Evolutionary conservation across 1,284 basidiomycete genomes (phyloP).

Genomic region (Cystobasidium pallidum): DNA sequence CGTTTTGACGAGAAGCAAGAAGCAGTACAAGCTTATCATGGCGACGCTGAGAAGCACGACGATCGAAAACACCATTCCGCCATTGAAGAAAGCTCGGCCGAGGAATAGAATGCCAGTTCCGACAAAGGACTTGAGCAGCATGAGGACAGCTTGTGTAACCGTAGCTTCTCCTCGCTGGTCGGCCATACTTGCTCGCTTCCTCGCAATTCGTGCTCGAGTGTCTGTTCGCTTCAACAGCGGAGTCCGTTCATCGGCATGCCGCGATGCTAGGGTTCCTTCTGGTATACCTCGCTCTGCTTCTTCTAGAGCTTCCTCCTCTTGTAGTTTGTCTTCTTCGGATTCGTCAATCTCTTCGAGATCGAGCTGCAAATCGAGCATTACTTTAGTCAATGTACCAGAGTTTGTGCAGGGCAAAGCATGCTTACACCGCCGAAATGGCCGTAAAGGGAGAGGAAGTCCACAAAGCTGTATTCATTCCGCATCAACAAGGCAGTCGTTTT

Average conservation of each 20-base stretch:
- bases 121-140: slow-evolving; percentile 93
- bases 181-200: slow-evolving; percentile 57
- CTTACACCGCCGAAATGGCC: slow-evolving; percentile 79
- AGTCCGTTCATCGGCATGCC: slow-evolving; percentile 58
- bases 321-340: slow-evolving; percentile 67
- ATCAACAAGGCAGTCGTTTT: neutral
- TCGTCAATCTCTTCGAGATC: slow-evolving; percentile 88
- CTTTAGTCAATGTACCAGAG: neutral
- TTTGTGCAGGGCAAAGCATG: neutral
- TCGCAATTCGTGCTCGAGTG: slow-evolving; percentile 39
- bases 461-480: slow-evolving; percentile 66
- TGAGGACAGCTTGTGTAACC: slow-evolving; percentile 82
- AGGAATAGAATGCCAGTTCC: slow-evolving; percentile 96
- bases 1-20: slow-evolving; percentile 85
- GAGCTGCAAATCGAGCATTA: slow-evolving; percentile 63
- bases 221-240: slow-evolving; percentile 52
- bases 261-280: slow-evolving; percentile 51
- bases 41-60: slow-evolving; percentile 80
- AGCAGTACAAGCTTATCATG: slow-evolving; percentile 86
- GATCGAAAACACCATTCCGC: slow-evolving; percentile 87
- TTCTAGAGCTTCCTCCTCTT: slow-evolving; percentile 59
- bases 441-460: slow-evolving; percentile 89
- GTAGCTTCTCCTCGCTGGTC: slow-evolving; percentile 72
- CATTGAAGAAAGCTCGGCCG: slow-evolving; percentile 93
- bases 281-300: slow-evolving; percentile 52